These are phyloP conservation scores for Artemisia tridentata DNA, from an alignment of 129 eudicot species.

Conservation along the genomic window DNA sequence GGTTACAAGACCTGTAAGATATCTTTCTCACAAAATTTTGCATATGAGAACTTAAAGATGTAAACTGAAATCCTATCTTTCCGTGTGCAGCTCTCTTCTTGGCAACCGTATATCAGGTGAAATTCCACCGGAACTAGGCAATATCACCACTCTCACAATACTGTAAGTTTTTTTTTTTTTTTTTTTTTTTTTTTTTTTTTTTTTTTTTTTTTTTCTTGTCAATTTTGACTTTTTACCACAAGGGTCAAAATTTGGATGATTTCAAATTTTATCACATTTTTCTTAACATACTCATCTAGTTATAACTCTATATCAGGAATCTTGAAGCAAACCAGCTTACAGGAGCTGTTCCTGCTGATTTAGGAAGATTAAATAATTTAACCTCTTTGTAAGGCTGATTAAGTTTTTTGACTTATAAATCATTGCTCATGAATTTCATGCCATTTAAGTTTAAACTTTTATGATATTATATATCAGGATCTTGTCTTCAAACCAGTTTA, in stretches of 20 bases:
- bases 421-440: background rate
- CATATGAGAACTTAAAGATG: background rate
- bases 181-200: background rate
- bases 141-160: conserved; percentile 57
- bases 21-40: background rate
- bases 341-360: conserved; percentile 63
- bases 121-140: conserved; percentile 64
- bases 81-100: conserved; percentile 59
- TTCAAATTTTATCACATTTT: background rate
- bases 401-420: background rate
- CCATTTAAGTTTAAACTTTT: background rate
- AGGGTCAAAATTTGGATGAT: conserved; percentile 11
- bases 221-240: conserved; percentile 14
- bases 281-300: background rate
- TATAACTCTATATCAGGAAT: conserved; percentile 44
- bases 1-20: conserved; percentile 48
- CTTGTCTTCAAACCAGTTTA: conserved; percentile 69
- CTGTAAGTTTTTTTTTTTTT: conserved; percentile 41
- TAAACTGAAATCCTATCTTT: background rate
- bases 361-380: conserved; percentile 56
- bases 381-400: conserved; percentile 48
- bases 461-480: conserved; percentile 47
- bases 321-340: conserved; percentile 76
- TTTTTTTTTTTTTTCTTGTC: conserved; percentile 5
- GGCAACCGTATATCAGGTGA: conserved; percentile 65